Percentiles rank a stretch among this genome's conserved stretches.
Evolutionary conservation across 257 asterid species (phyloP).

Genomic region (Solanum phureja): DNA sequence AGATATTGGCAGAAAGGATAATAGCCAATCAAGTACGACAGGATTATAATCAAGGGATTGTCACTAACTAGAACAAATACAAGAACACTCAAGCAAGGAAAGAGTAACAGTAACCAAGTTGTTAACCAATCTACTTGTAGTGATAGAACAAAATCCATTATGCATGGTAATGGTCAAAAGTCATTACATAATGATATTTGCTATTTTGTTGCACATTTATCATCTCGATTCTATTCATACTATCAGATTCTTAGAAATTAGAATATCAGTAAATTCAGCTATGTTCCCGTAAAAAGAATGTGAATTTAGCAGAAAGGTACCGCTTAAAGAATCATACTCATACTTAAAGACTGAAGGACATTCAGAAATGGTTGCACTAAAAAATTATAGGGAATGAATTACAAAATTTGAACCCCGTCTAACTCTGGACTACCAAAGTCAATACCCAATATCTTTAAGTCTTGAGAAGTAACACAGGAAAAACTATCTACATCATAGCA

Average conservation of each 20-base stretch:
- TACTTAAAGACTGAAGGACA: neutral
- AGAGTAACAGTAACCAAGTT: neutral
- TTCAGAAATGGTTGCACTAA: neutral
- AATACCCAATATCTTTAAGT: constrained; percentile 39
- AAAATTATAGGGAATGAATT: neutral
- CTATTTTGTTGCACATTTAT: neutral
- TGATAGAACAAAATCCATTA: neutral
- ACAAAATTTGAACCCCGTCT: constrained; percentile 8
- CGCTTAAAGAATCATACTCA: neutral
- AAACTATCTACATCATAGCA: constrained; percentile 31
- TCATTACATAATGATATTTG: neutral
- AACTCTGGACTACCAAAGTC: constrained; percentile 43
- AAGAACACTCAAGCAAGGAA: neutral
- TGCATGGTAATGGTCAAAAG: neutral
- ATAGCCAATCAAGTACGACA: neutral
- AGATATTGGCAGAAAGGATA: neutral
- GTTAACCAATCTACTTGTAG: neutral
- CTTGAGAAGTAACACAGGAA: constrained; percentile 21
- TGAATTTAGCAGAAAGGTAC: neutral
- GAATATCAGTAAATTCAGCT: neutral
- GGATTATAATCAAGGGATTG: neutral
- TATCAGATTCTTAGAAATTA: neutral
- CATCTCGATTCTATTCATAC: neutral
- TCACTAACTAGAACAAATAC: neutral
- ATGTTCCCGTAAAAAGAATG: neutral